Evolutionary conservation across 768 basidiomycete species (phyloP).

Genomic region (Collybia nuda): DNA sequence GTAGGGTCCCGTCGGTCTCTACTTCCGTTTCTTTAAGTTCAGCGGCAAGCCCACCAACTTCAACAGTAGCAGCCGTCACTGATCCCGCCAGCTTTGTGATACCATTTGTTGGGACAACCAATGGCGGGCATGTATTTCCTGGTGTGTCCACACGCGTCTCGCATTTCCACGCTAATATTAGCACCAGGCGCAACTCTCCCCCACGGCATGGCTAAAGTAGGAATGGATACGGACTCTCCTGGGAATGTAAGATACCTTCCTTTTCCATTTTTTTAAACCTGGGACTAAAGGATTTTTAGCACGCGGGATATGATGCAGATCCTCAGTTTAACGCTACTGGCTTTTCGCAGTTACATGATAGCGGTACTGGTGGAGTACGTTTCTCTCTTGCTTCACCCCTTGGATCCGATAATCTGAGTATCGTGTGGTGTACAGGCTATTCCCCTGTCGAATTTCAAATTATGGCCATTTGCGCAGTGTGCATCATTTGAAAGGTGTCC

Average conservation of each 20-base stretch:
- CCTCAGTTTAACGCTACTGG: slow-evolving; percentile 47
- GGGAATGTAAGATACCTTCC: slow-evolving; percentile 42
- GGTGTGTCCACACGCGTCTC: slow-evolving; percentile 31
- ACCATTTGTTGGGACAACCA: slow-evolving; percentile 63
- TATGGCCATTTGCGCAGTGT: slow-evolving; percentile 54
- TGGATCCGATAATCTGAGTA: not conserved
- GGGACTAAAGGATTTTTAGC: slow-evolving; percentile 22
- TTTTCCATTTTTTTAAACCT: too few relatives aligned
- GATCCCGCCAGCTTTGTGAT: slow-evolving; percentile 49
- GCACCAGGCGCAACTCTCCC: slow-evolving; percentile 57
- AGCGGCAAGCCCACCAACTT: not conserved
- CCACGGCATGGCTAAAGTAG: slow-evolving; percentile 70
- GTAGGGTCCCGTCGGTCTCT: too few relatives aligned
- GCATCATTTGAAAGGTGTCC: slow-evolving; percentile 51
- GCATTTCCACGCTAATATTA: not conserved
- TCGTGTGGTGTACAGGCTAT: slow-evolving; percentile 30
- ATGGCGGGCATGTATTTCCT: slow-evolving; percentile 67
- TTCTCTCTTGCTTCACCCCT: not conserved
- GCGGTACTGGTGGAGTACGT: slow-evolving; percentile 60
- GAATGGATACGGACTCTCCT: slow-evolving; percentile 67
- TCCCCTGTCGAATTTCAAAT: slow-evolving; percentile 62
- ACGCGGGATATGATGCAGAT: slow-evolving; percentile 48
- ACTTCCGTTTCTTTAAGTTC: too few relatives aligned
- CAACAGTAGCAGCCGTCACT: slow-evolving; percentile 11
- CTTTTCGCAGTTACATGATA: slow-evolving; percentile 64